Evolutionary conservation across 164 flowering plant genomes (phyloP), one percentile per base, ranked within the genome.

Genomic region (Annona cherimola): DNA sequence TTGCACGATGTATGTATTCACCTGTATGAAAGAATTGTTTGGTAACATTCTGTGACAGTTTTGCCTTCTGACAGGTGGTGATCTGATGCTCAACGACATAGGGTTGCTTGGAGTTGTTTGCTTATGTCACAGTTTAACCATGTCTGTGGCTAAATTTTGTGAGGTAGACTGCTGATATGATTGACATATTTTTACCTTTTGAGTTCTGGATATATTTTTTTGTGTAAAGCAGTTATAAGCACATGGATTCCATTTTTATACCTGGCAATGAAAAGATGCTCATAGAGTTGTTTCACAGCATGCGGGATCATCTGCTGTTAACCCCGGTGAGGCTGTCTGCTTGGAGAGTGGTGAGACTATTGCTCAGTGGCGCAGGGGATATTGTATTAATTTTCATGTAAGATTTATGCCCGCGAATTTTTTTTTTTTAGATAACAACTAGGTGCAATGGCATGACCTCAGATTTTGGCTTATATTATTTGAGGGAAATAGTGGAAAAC

Each of bases 81-180:
- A 84, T 70, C 83, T 89, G 42, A 81, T 87, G 61, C 84, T 87
- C 74, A 86, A 84, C 80, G 85, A 82, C 78, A 81, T 79, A 44
- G 89, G 89, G 40, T 83, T 83, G 71, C 80, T 86, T 77, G 90
- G 87, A 60, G 82, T 87, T 75, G 77, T 84, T 74, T 89, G 93
- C 75, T 78, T 72, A 12, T 89, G 93, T 69, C 93, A 89, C 79
- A 80, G 79, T 60, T 71, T 77, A 71, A 85, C 75, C 69, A 83
- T 86, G 87, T 89, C 93, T 63, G 78, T 89, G 63, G 69, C 86
- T 19, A 83, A 82, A 66, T 89, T 89, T 71, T 85, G 86, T 76
- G 86, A 86, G 91, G 93, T 89, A 86, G 67, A 5, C 46, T 43
- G 11, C 45, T 7, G 41, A 18, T 66, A 43, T 66, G 40, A 43